Base-by-base conservation (phyloP, 2,329 filamentous ascomycete genomes). In the Verticillium alfalfae region DNA sequence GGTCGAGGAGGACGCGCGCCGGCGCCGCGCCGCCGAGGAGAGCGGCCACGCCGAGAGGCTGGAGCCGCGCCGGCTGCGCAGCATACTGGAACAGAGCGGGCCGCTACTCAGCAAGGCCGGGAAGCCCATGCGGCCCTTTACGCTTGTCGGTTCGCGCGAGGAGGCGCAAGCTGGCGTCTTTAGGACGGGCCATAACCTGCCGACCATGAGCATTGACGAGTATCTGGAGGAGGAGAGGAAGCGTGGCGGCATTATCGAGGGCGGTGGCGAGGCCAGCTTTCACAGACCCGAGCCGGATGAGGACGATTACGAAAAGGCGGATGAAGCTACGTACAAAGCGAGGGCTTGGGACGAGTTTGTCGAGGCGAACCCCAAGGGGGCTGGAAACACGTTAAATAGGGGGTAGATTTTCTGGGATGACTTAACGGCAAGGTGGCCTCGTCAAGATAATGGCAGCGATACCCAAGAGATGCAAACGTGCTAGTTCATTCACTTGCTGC, bases 121-220 rank as follows among this genome's bases (percentile, higher is more conserved):
- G 55, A 95, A 92, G 72, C 95, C 95, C 15, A 80, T 98, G 67
- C 87, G 93, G 68, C 94, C 94, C 0, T 98, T 99, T 70, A 97
- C 93, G 1, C 81, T 99, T 26, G 81, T 96, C 5, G 88, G 89
- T 63, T 89, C 83, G 66, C 85, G 95, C 41, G 87, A 92, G 64
- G 88, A 92, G 64, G 76, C 97, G 63, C 85, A 88, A 63, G 82
- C 88, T 62, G 90, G 90, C 2, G 94, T 99, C 0, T 99, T 99
- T 76, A 84, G 91, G 61, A 87, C 92, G 0, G 92, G 95, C 8
- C 95, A 99, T 73, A 97, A 92, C 75, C 78, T 99, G 62, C 95
- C 95, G 1, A 98, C 95, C 3, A 98, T 99, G 95, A 91, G 87
- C 1, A 97, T 99, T 64, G 95, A 99, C 68, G 95, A 99, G 78